Evolutionary conservation across 2,329 filamentous ascomycete species (phyloP), one percentile per base, ranked within the genome.

Genomic region (Colletotrichum nymphaeae): DNA sequence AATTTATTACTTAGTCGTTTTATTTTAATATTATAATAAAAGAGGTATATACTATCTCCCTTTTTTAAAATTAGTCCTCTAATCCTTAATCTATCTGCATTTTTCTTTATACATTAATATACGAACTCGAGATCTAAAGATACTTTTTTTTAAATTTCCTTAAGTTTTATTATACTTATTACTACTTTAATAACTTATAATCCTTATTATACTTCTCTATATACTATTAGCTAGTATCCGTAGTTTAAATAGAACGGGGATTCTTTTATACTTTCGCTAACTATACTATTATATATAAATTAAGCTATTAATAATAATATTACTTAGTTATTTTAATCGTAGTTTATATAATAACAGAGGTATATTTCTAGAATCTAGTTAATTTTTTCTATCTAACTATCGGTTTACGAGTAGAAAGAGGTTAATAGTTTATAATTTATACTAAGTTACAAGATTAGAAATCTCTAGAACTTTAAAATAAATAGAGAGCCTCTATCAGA

Each of bases 261-360:
- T n/a, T 37, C 0, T 3, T 8, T 19, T 3, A 3, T 46, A 46
- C 0, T 46, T 46, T 46, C n/a, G 8, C 1, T 46, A 46, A 46
- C 5, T 46, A 19, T 8, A 6, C 2, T 46, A 19, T 46, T 46
- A 46, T 46, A 46, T 37, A 37, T 1, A 0, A 37, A 14, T 5
- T 16, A 37, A 5, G 35, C 5, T 37, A 37, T 37, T 37, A 14
- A 5, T 37, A 37, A 16, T 5, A 37, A 2, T 37, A 37, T 0
- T 16, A 46, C 2, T 0, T n/a, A 46, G 0, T 46, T 46, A 46
- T 46, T 4, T 0, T 46, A 46, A 0, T 46, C 0, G 0, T 46
- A 19, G 0, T 46, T 46, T 46, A 19, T 19, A 19, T 46, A 46
- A 46, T 46, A 46, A 8, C 0, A 1, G 12, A 37, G 1, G 0